Evolutionary conservation across 225 moss, liverwort and hornwort species (phyloP), one percentile per base, ranked within the genome.

Genomic region (Marchantia paleacea): DNA sequence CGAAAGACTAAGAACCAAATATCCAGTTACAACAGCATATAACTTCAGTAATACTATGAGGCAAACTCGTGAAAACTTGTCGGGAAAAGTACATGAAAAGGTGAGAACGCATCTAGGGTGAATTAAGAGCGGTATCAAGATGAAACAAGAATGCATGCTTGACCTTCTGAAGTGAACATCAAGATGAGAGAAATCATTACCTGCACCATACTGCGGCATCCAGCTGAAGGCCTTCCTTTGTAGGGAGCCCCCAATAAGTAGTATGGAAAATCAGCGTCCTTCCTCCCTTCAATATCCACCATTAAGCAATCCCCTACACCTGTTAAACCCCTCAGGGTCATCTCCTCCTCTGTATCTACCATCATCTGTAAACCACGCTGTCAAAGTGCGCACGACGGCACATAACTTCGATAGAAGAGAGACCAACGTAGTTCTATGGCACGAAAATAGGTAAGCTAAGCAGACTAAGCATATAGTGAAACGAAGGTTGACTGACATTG

Each of bases 191-290:
- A 73, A 2, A 14, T 30, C 12, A 61, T 64, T 85, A 96, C 96
- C 92, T 90, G 83, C 80, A 89, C 87, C 91, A 96, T 94, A 52
- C 83, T 88, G 55, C 89, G 96, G 72, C 88, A 96, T 14, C 94
- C 96, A 84, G 66, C 82, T 61, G 86, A 81, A 25, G 92, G 92
- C 83, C 94, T 87, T 55, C 89, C 81, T 47, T 73, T 66, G 76
- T 86, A 94, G 54, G 94, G 96, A 79, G 80, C 80, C 11, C 91
- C 85, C 81, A 96, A 73, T 71, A 80, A 83, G 11, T 90, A 80
- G 70, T 79, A 68, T 50, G 81, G 69, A 75, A 82, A 86, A 3
- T 79, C 31, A 52, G 75, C 76, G 74, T 78, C 88, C 79, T 71
- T 89, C 58, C 85, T 82, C 58, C 67, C 75, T 51, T 54, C 52